Percentiles rank a stretch among this genome's conserved stretches.
These are phyloP conservation scores for Clavaria fumosa DNA, from an alignment of 768 basidiomycete species.

Conservation along the genomic window DNA sequence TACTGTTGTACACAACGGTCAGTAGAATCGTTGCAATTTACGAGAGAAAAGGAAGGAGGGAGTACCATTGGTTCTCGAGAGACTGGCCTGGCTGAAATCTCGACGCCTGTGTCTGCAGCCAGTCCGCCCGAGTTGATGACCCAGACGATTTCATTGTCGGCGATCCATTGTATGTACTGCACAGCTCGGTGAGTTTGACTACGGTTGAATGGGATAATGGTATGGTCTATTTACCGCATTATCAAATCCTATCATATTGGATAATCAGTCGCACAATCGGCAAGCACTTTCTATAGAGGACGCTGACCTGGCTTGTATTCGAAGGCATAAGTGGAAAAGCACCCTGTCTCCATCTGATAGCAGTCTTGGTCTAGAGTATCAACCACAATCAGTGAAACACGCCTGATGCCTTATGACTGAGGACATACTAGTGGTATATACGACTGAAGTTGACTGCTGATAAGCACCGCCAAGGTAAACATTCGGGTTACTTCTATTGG, in stretches of 20 bases:
- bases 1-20: slow-evolving; percentile 31
- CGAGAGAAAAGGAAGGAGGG: slow-evolving; percentile 8
- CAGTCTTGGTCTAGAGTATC: slow-evolving; percentile 57
- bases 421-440: slow-evolving; percentile 40
- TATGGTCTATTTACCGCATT: slow-evolving; percentile 28
- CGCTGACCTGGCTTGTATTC: slow-evolving; percentile 56
- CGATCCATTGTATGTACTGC: slow-evolving; percentile 72
- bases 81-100: slow-evolving; percentile 55
- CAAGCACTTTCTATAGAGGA: no score
- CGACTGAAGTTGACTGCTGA: slow-evolving; percentile 71
- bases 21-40: background rate
- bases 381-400: background rate
- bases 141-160: slow-evolving; percentile 49
- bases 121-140: slow-evolving; percentile 49
- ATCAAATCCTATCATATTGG: slow-evolving; percentile 38
- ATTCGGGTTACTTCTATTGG: slow-evolving; percentile 37
- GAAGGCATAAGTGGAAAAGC: slow-evolving; percentile 62
- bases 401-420: background rate
- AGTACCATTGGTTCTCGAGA: slow-evolving; percentile 77
- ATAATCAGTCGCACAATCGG: no score
- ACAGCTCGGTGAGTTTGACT: background rate
- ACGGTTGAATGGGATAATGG: background rate
- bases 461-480: slow-evolving; percentile 59
- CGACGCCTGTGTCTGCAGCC: slow-evolving; percentile 33
- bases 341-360: slow-evolving; percentile 39